A percentile compares a stretch with the other conserved stretches of the same genome.
phyloP scores from a whole-genome alignment of 1,139 yeast species.

The Geotrichum reessii region DNA sequence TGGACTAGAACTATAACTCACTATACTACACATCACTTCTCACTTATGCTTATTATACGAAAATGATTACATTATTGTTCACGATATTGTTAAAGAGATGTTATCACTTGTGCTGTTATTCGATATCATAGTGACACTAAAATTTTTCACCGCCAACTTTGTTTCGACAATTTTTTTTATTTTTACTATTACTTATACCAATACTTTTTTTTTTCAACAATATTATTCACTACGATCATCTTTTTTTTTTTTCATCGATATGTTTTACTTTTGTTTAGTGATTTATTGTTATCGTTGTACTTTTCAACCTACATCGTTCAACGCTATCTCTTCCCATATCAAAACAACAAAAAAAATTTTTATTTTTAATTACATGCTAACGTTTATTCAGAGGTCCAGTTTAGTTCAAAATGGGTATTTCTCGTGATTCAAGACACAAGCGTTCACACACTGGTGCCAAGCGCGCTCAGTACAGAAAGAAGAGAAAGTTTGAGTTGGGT shows the following conservation, averaged over 20 bases:
- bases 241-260: too few relatives aligned
- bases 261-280: not conserved
- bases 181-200: too few relatives aligned
- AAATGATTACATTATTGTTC: not conserved
- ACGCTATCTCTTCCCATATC: not conserved
- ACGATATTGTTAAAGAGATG: not conserved
- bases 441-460: slow-evolving; percentile 99
- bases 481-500: slow-evolving; percentile 99
- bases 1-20: not conserved
- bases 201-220: not conserved
- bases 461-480: slow-evolving; percentile 99
- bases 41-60: not conserved
- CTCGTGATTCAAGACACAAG: slow-evolving; percentile 99
- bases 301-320: not conserved
- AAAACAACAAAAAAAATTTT: too few relatives aligned
- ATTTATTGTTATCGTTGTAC: too few relatives aligned
- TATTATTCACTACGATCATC: not conserved
- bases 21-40: not conserved
- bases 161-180: not conserved
- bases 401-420: slow-evolving; percentile 78
- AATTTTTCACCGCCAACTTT: not conserved
- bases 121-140: not conserved
- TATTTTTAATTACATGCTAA: not conserved
- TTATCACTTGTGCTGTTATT: not conserved
- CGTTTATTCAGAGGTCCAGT: slow-evolving; percentile 17